Evolutionary conservation across 768 basidiomycete genomes (phyloP).

Genomic region (Leucosporidium creatinivorum): DNA sequence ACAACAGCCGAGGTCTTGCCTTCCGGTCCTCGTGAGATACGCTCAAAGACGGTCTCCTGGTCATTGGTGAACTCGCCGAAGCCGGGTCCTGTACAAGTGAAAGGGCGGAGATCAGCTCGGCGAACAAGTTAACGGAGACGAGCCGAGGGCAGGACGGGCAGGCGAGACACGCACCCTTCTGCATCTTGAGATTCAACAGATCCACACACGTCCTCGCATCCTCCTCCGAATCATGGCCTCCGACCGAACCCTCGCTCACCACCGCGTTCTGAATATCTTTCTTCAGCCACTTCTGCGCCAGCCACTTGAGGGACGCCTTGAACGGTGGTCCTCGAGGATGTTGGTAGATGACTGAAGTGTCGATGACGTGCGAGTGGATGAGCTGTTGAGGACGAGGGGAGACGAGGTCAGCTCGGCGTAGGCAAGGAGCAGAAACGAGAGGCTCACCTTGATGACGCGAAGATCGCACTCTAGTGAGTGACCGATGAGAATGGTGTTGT

Average conservation of each 20-base stretch:
- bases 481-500: constrained; percentile 68
- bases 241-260: constrained; percentile 40
- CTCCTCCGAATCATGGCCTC: constrained; percentile 90
- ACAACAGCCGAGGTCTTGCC: constrained; percentile 54
- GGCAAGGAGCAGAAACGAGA: too few relatives aligned
- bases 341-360: constrained; percentile 81
- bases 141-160: not conserved
- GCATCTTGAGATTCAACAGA: constrained; percentile 70
- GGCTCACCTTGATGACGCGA: constrained; percentile 58
- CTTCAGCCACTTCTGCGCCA: constrained; percentile 85
- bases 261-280: constrained; percentile 69
- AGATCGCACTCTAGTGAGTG: constrained; percentile 96
- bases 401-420: not conserved
- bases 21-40: constrained; percentile 53
- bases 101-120: constrained; percentile 2
- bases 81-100: constrained; percentile 48
- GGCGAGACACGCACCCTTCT: constrained; percentile 50
- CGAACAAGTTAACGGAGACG: not conserved
- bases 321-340: constrained; percentile 89
- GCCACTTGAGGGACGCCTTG: constrained; percentile 94
- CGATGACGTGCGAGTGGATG: constrained; percentile 77
- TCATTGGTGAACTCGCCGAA: constrained; percentile 84
- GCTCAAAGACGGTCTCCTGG: constrained; percentile 79
- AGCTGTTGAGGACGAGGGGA: constrained; percentile 41
- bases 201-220: constrained; percentile 85